A percentile compares a stretch with the other conserved stretches of the same genome.
These are phyloP conservation scores for Aegilops tauschii DNA, from an alignment of 176 grass and related monocot genomes.

Conservation along the genomic window DNA sequence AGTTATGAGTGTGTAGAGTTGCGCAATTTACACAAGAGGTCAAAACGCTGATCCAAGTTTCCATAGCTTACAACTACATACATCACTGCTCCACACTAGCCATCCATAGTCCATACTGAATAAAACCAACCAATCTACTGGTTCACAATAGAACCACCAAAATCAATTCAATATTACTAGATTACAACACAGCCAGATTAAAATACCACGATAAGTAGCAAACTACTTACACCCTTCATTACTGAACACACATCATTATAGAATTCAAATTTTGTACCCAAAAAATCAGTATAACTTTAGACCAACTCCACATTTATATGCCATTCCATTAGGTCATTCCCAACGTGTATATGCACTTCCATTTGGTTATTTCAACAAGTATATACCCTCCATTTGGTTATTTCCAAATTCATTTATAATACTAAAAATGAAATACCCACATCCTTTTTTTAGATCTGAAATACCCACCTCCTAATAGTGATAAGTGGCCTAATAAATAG, in stretches of 20 bases:
- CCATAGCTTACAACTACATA: not conserved
- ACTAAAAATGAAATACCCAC: not conserved
- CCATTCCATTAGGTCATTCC: not conserved
- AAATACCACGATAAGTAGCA: not conserved
- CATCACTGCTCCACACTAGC: not conserved
- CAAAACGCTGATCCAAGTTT: not conserved
- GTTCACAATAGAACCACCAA: not conserved
- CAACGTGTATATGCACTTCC: not conserved
- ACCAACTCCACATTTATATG: not conserved
- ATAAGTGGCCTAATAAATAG: not conserved
- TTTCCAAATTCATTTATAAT: constrained; percentile 5
- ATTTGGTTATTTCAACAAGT: not conserved
- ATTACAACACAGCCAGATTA: not conserved
- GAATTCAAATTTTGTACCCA: not conserved
- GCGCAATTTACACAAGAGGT: not conserved
- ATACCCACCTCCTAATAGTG: not conserved
- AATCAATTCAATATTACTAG: not conserved
- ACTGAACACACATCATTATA: not conserved
- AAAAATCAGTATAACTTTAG: not conserved
- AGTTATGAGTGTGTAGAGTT: not conserved
- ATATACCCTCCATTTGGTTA: not conserved
- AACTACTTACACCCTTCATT: not conserved
- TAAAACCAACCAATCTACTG: not conserved
- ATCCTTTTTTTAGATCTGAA: not conserved
- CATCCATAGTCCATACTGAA: not conserved